phyloP scores from a whole-genome alignment of 352 stramenopile genomes.

The Phytopythium sindhum region DNA sequence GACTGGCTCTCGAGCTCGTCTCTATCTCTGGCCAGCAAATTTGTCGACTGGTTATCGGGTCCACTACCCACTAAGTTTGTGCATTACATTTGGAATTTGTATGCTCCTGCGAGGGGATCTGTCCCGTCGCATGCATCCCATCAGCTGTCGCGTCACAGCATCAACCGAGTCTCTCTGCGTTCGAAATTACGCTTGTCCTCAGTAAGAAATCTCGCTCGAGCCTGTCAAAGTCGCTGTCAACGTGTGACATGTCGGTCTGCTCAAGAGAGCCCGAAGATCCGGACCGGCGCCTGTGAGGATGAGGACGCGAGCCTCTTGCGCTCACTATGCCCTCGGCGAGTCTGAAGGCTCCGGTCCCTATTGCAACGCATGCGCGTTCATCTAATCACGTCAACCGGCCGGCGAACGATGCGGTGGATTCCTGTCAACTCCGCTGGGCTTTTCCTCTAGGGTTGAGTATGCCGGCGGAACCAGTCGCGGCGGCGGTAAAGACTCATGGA shows the following conservation, averaged over 20 bases:
- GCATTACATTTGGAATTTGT: not conserved
- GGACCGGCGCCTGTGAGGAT: not conserved
- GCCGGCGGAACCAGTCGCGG: not conserved
- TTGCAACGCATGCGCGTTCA: not conserved
- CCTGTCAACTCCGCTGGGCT: not conserved
- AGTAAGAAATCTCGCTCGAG: not conserved
- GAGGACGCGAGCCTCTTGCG: not conserved
- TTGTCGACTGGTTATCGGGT: not conserved
- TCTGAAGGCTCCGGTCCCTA: not conserved
- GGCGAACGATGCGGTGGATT: not conserved
- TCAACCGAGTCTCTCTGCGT: not conserved
- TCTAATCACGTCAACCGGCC: not conserved
- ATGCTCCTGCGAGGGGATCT: not conserved
- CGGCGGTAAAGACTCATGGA: not conserved
- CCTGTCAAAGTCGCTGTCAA: not conserved
- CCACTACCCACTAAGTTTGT: not conserved
- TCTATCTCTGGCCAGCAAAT: not conserved
- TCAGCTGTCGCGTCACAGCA: not conserved
- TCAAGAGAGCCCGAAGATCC: not conserved
- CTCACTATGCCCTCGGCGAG: not conserved
- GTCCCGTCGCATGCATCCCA: not conserved
- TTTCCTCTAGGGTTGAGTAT: not conserved
- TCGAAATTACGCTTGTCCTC: not conserved
- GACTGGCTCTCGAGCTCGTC: not conserved
- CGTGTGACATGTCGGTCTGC: not conserved